These are phyloP conservation scores for Metschnikowia borealis DNA, from an alignment of 805 yeast species.

Conservation along the genomic window DNA sequence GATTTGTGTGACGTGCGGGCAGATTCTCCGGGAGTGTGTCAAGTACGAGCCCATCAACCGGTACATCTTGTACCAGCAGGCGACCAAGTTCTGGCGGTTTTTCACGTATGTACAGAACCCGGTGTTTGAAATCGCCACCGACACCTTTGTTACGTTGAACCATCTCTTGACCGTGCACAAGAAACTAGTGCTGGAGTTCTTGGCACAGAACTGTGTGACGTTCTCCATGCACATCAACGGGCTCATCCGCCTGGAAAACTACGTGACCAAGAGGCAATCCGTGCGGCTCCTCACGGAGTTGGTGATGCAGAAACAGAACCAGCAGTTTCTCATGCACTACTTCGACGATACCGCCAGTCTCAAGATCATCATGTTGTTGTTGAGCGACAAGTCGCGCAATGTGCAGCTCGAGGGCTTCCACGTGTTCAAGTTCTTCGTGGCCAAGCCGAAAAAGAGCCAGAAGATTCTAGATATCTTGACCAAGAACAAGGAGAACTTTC, in stretches of 20 bases:
- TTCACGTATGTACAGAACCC: slow-evolving; percentile 73
- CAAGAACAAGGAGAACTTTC: slow-evolving; percentile 75
- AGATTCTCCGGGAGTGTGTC: slow-evolving; percentile 79
- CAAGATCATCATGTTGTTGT: slow-evolving; percentile 77
- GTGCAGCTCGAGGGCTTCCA: slow-evolving; percentile 89
- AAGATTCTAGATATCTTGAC: slow-evolving; percentile 74
- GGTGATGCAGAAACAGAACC: slow-evolving; percentile 68
- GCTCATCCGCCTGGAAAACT: slow-evolving; percentile 71
- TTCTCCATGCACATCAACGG: slow-evolving; percentile 65
- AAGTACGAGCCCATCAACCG: slow-evolving; percentile 68
- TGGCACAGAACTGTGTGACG: slow-evolving; percentile 49
- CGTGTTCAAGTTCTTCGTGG: slow-evolving; percentile 91
- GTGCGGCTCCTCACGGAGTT: slow-evolving; percentile 70
- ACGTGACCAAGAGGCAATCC: slow-evolving; percentile 90
- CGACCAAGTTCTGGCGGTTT: slow-evolving; percentile 68
- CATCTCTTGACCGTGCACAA: slow-evolving; percentile 70
- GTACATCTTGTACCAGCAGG: slow-evolving; percentile 48
- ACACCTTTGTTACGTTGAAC: slow-evolving; percentile 73
- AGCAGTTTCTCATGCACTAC: slow-evolving; percentile 66
- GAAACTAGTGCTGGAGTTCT: slow-evolving; percentile 65
- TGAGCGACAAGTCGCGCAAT: slow-evolving; percentile 86
- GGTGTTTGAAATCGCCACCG: slow-evolving; percentile 87
- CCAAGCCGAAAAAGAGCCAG: slow-evolving; percentile 86
- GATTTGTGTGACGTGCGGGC: slow-evolving; percentile 68
- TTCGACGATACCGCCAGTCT: slow-evolving; percentile 78